These are phyloP conservation scores for Aspergillus eucalypticola DNA, from an alignment of 2,329 filamentous ascomycete genomes.

Conservation along the genomic window DNA sequence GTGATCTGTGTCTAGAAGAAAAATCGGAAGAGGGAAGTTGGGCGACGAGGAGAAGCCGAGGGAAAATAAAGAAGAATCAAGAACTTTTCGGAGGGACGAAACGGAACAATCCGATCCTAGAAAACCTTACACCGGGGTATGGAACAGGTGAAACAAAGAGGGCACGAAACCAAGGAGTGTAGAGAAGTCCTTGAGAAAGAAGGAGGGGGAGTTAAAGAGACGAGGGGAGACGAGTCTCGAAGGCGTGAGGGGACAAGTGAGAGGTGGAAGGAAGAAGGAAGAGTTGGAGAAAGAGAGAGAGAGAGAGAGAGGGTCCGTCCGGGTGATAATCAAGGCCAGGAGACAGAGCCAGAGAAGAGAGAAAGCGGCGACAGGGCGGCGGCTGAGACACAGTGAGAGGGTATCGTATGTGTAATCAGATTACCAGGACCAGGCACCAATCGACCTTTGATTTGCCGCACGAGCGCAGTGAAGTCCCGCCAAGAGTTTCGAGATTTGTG, in stretches of 20 bases:
- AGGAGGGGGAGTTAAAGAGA: slow-evolving; percentile 8
- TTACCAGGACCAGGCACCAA: slow-evolving; percentile 24
- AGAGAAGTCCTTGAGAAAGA: slow-evolving; percentile 12
- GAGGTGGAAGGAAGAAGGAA: slow-evolving; percentile 20
- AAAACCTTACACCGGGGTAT: not conserved
- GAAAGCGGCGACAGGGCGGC: slow-evolving; percentile 8
- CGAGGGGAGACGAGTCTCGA: slow-evolving; percentile 13
- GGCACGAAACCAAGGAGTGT: slow-evolving; percentile 13
- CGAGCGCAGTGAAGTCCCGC: slow-evolving; percentile 2
- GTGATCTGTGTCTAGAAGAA: slow-evolving; percentile 30
- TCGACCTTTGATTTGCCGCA: not conserved
- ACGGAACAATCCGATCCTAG: slow-evolving; percentile 12
- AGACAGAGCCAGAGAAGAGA: not conserved
- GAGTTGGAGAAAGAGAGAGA: slow-evolving; percentile 17
- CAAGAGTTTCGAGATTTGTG: slow-evolving; percentile 15
- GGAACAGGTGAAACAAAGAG: slow-evolving; percentile 12
- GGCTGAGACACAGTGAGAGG: not conserved
- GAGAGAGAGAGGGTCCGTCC: slow-evolving; percentile 5
- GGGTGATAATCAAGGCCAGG: slow-evolving; percentile 13
- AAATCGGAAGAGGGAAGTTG: not conserved
- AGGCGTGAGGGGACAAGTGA: slow-evolving; percentile 12
- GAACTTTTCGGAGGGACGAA: slow-evolving; percentile 22
- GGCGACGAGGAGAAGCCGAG: not conserved
- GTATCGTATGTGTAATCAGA: slow-evolving; percentile 4
- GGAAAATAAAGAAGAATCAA: slow-evolving; percentile 17